Evolutionary conservation across 306 rosid species (phyloP), one percentile per base, ranked within the genome.

Genomic region (Senna tora): DNA sequence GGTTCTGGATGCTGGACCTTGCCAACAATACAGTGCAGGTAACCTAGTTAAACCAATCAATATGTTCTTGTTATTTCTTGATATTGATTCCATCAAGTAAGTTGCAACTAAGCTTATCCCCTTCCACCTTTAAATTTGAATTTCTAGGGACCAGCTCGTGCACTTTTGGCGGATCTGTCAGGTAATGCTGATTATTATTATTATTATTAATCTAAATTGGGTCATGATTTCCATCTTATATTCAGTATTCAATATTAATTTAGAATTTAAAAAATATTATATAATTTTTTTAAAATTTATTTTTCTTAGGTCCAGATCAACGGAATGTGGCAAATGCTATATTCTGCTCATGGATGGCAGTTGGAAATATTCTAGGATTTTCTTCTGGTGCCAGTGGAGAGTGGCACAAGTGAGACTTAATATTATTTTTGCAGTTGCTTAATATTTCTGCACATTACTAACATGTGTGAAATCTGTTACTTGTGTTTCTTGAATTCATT

Each of bases 281-380:
- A 7, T 58, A 32, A 39, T 74, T 45, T 30, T 45, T 51, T 52
- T 25, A 25, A 25, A 25, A 25, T 55, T 50, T 33, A 64, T 61
- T 75, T 47, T 59, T 67, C 36, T 52, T 78, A 95, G 99, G 96
- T 77, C 92, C 99, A 30, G 96, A 91, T 74, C 99, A 95, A 82
- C 91, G 89, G 63, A 91, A 91, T 84, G 85, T 86, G 9, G 82
- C 99, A 78, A 95, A 95, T 86, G 93, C 99, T 74, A 69, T 95
- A 75, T 91, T 95, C 87, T 95, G 99, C 86, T 89, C 94, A 34
- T 94, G 99, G 99, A 95, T 95, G 99, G 99, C 99, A 21, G 96
- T 84, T 77, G 99, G 99, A 54, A 95, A 95, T 84, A 91, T 95
- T 74, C 84, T 95, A 33, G 99, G 99, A 72, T 95, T 87, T 87